These are phyloP conservation scores for Isoetes taiwanensis DNA, from an alignment of 75 land plant species.

Conservation along the genomic window DNA sequence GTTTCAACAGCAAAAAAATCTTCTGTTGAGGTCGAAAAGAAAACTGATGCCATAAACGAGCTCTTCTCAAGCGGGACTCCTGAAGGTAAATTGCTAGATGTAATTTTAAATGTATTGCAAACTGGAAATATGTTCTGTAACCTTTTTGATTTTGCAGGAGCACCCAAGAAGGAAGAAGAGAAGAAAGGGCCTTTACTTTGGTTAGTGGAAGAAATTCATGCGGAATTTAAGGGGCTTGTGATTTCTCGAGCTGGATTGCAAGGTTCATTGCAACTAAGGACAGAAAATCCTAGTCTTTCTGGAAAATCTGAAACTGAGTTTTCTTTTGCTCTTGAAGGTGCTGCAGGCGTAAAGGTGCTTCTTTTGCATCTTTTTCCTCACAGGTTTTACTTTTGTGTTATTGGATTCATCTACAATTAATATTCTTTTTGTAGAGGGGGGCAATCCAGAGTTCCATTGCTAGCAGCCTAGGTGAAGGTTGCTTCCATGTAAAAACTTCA, in stretches of 20 bases:
- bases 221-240: slow-evolving; percentile 66
- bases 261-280: slow-evolving; percentile 53
- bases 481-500: slow-evolving; percentile 68
- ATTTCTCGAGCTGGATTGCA: slow-evolving; percentile 48
- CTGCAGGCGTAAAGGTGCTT: slow-evolving; percentile 38
- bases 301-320: slow-evolving; percentile 65
- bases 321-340: slow-evolving; percentile 60
- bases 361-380: neutral
- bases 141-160: neutral
- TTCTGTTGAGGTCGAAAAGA: neutral
- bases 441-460: slow-evolving; percentile 39
- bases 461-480: slow-evolving; percentile 70
- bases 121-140: neutral
- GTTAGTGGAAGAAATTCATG: slow-evolving; percentile 58
- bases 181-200: slow-evolving; percentile 64
- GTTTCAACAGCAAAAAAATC: slow-evolving; percentile 5
- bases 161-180: slow-evolving; percentile 11
- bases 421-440: slow-evolving; percentile 22
- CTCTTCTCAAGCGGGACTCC: neutral
- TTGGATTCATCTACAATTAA: neutral
- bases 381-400: neutral
- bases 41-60: neutral
- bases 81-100: neutral
- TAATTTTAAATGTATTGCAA: neutral
- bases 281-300: slow-evolving; percentile 34